Conservation (phyloP, 1,284 basidiomycete species). For the Tylopilus orsonianus region DNA sequence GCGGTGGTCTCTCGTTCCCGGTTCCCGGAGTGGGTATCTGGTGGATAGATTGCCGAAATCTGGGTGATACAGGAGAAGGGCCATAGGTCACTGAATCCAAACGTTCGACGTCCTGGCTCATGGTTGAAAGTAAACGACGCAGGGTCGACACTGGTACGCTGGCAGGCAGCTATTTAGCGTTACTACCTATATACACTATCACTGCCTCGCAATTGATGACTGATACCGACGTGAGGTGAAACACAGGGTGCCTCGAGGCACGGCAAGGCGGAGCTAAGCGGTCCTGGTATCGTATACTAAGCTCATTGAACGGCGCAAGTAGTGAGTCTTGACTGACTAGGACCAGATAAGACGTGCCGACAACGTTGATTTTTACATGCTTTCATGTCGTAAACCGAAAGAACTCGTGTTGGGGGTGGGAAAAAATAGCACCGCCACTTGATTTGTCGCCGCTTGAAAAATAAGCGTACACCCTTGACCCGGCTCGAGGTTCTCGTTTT, state of each 20-base stretch:
- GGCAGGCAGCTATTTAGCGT: background rate
- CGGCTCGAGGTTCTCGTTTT: constrained; percentile 35
- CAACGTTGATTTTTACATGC: constrained; percentile 13
- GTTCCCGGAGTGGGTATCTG: constrained; percentile 45
- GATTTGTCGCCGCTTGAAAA: constrained; percentile 37
- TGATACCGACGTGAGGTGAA: constrained; percentile 1
- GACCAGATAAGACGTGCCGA: constrained; percentile 3
- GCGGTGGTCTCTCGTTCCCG: constrained; percentile 35
- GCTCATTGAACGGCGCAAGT: background rate
- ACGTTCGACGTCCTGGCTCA: constrained; percentile 8
- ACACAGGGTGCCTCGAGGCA: constrained; percentile 12
- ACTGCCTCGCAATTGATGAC: background rate
- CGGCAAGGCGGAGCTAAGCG: constrained; percentile 2
- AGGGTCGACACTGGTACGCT: background rate
- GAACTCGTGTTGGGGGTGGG: constrained; percentile 17
- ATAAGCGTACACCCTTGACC: constrained; percentile 41
- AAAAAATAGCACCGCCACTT: constrained; percentile 28
- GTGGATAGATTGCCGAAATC: constrained; percentile 43
- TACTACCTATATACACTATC: background rate
- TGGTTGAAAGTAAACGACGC: constrained; percentile 7
- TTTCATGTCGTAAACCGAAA: constrained; percentile 14
- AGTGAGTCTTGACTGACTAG: too few relatives aligned
- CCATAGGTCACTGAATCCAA: background rate
- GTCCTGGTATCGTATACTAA: background rate
- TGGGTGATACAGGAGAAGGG: constrained; percentile 16